Conservation (phyloP, 2,329 filamentous ascomycete genomes). For the Phaeophleospora eucalypticola region DNA sequence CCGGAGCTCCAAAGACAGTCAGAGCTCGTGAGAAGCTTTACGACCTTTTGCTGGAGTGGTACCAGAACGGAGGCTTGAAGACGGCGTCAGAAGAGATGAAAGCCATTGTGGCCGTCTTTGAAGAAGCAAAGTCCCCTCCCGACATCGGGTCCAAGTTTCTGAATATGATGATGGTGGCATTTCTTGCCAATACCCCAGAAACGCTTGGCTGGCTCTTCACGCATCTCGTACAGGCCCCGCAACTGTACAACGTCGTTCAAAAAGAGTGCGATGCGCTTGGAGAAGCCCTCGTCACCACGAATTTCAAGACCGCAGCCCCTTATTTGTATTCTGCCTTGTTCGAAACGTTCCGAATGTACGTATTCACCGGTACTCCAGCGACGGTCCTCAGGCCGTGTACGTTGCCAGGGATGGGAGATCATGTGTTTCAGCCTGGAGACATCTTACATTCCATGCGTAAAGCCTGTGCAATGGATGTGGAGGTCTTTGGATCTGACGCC, state of each 20-base stretch:
- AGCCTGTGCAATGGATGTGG: constrained; percentile 8
- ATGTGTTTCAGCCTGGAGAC: constrained; percentile 8
- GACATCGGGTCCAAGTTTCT: constrained; percentile 9
- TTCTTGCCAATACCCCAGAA: constrained; percentile 9
- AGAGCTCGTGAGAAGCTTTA: constrained; percentile 1
- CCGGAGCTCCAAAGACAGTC: not conserved
- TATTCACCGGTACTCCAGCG: constrained; percentile 9
- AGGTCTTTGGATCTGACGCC: constrained; percentile 6
- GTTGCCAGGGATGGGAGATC: constrained; percentile 7
- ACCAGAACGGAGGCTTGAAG: constrained; percentile 4
- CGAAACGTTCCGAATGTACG: constrained; percentile 9
- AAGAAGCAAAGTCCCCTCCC: constrained; percentile 2
- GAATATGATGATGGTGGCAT: constrained; percentile 10
- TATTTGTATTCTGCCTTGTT: constrained; percentile 10
- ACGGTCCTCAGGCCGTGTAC: constrained; percentile 8
- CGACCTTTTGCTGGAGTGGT: constrained; percentile 3
- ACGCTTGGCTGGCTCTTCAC: constrained; percentile 8
- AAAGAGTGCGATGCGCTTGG: constrained; percentile 8
- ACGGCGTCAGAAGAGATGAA: constrained; percentile 1
- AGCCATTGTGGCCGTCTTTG: constrained; percentile 6
- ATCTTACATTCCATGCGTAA: constrained; percentile 5
- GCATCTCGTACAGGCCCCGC: constrained; percentile 4
- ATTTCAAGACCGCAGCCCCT: constrained; percentile 8
- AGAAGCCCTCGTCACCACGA: constrained; percentile 1
- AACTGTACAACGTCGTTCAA: constrained; percentile 5